A percentile compares a stretch with the other conserved stretches of the same genome.
Evolutionary conservation across 2,329 filamentous ascomycete genomes (phyloP).

Genomic region (Colletotrichum gloeosporioides): DNA sequence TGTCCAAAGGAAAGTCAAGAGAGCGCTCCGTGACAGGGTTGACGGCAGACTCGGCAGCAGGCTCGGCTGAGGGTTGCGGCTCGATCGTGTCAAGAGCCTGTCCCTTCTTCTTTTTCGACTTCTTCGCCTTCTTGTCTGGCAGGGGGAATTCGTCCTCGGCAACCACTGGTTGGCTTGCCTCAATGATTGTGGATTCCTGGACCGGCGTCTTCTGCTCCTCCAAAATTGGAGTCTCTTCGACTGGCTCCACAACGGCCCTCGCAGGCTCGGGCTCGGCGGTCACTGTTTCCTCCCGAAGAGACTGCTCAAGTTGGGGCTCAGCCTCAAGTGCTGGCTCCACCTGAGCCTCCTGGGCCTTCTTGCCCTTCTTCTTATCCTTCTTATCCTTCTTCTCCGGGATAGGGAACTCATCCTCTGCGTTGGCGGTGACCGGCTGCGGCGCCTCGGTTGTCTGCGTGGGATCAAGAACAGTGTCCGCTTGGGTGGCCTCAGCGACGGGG

Average conservation of each 20-base stretch:
- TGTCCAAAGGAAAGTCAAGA: neutral
- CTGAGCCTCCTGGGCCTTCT: neutral
- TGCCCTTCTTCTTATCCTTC: slow-evolving; percentile 7
- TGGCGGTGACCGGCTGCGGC: neutral
- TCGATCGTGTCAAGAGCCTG: slow-evolving; percentile 3
- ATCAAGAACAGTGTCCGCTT: neutral
- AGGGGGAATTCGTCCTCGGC: neutral
- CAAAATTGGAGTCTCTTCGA: neutral
- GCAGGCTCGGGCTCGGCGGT: neutral
- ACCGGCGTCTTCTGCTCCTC: neutral
- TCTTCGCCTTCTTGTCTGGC: neutral
- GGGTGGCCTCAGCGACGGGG: neutral
- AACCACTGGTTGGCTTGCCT: neutral
- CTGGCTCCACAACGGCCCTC: neutral
- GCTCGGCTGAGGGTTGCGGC: slow-evolving; percentile 21
- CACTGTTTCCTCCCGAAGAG: neutral
- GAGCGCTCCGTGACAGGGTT: neutral
- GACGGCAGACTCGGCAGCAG: neutral
- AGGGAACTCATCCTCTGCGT: neutral
- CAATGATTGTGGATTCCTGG: neutral
- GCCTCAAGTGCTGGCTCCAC: neutral
- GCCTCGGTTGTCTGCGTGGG: neutral
- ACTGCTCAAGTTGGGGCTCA: neutral
- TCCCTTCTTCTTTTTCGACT: slow-evolving; percentile 5
- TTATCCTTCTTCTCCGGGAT: neutral